Conservation (phyloP, 163 green algal species). For the Scenedesmus sp. region DNA sequence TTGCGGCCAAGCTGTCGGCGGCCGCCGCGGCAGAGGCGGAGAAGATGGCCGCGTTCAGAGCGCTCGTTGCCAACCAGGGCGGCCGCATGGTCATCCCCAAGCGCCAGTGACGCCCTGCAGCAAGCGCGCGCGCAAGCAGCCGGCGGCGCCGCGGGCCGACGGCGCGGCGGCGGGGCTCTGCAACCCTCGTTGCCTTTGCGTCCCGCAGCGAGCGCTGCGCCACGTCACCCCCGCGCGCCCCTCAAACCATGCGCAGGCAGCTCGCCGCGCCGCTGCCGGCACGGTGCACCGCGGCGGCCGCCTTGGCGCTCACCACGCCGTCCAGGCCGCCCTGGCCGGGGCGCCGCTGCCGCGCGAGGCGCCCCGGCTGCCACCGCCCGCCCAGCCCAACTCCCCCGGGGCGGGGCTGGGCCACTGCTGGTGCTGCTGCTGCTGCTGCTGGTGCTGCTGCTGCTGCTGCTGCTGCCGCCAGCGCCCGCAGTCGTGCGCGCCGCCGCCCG, state of each 20-base stretch:
- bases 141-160: too few species aligned
- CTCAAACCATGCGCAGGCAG: slow-evolving; percentile 27
- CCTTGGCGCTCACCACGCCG: not conserved
- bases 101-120: slow-evolving; percentile 9
- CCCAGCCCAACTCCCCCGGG: slow-evolving; percentile 7
- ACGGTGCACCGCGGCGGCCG: slow-evolving; percentile 1
- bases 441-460: not conserved
- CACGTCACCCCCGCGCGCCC: not conserved
- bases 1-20: slow-evolving; percentile 41
- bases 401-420: not conserved
- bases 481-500: too few species aligned
- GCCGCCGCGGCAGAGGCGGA: slow-evolving; percentile 47
- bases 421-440: not conserved
- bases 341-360: not conserved
- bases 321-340: not conserved
- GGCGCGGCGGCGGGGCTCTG: too few species aligned
- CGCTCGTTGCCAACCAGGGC: slow-evolving; percentile 42
- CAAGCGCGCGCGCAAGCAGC: not conserved
- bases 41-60: slow-evolving; percentile 62
- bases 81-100: slow-evolving; percentile 60
- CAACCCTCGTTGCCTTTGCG: too few species aligned
- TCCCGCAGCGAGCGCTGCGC: not conserved
- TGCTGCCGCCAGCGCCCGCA: too few species aligned
- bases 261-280: slow-evolving; percentile 32
- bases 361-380: not conserved